Conservation (phyloP, 2,329 filamentous ascomycete species). For the Talaromyces sp. region DNA sequence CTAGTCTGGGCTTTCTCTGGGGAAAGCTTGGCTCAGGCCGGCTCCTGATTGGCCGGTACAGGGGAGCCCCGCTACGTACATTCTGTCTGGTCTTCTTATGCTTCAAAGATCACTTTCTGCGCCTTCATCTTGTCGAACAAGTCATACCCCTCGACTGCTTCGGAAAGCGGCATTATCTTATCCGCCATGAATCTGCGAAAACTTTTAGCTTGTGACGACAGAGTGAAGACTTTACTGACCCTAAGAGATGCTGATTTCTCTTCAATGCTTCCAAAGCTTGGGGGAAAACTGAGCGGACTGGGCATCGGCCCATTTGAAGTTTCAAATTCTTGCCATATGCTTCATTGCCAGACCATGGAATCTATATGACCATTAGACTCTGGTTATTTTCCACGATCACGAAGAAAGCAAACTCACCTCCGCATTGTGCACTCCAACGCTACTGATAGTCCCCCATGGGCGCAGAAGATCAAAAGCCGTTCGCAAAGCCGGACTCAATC, state of each 20-base stretch:
- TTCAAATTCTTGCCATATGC: constrained; percentile 67
- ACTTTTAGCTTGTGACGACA: neutral
- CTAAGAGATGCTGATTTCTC: constrained; percentile 63
- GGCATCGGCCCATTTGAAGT: constrained; percentile 73
- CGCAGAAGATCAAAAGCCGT: constrained; percentile 69
- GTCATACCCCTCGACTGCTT: constrained; percentile 66
- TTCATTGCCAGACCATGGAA: constrained; percentile 64
- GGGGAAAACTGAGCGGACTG: constrained; percentile 67
- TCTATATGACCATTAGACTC: constrained; percentile 39
- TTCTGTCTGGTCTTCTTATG: constrained; percentile 33
- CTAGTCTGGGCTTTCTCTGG: constrained; percentile 7
- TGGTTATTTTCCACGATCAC: neutral
- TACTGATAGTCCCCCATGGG: constrained; percentile 70
- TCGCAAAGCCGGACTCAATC: constrained; percentile 63
- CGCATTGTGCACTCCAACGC: constrained; percentile 71
- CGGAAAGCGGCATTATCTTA: constrained; percentile 66
- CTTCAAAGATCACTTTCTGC: constrained; percentile 69
- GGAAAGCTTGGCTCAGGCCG: neutral
- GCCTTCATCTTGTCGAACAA: constrained; percentile 70
- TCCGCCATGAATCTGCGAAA: constrained; percentile 68
- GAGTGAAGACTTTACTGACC: constrained; percentile 47
- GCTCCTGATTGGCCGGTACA: neutral
- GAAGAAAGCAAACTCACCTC: constrained; percentile 50
- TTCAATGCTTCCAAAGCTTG: constrained; percentile 63
- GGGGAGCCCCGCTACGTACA: neutral